Evolutionary conservation across 2,329 filamentous ascomycete species (phyloP).

Genomic region (Microsporum ferrugineum): DNA sequence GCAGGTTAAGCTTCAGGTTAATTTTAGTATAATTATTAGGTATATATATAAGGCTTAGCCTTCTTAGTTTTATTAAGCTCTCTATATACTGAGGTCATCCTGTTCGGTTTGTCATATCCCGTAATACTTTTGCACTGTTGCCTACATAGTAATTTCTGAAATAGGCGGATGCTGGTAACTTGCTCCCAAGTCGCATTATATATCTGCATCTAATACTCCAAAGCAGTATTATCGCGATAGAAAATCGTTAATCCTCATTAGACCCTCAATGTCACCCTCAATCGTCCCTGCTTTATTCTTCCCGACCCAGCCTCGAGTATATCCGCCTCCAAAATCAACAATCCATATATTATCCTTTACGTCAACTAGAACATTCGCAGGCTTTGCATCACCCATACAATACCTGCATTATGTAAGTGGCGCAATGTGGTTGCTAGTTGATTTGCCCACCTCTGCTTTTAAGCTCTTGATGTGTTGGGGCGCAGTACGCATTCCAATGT

Average conservation of each 20-base stretch:
- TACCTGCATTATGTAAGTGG: not conserved
- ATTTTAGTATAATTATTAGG: too few species aligned
- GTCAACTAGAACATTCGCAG: slow-evolving; percentile 4
- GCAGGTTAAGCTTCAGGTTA: too few species aligned
- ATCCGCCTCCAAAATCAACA: slow-evolving; percentile 8
- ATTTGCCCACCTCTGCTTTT: not conserved
- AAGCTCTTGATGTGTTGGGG: not conserved
- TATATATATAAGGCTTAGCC: too few species aligned
- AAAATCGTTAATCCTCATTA: not conserved
- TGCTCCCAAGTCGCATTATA: too few species aligned
- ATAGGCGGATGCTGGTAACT: too few species aligned
- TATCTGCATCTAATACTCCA: too few species aligned
- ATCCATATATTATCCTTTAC: not conserved
- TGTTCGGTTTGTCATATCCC: too few species aligned
- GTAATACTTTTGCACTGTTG: too few species aligned
- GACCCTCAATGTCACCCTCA: slow-evolving; percentile 6
- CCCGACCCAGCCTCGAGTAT: slow-evolving; percentile 9
- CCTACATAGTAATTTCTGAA: too few species aligned
- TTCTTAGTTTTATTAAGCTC: too few species aligned
- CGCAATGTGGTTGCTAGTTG: not conserved
- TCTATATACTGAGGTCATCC: too few species aligned
- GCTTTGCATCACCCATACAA: slow-evolving; percentile 8
- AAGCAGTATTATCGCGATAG: not conserved
- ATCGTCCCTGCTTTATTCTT: not conserved
- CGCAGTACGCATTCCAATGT: not conserved